Evolutionary conservation across 441 rosid species (phyloP), one percentile per base, ranked within the genome.

Genomic region (Populus hybrid): DNA sequence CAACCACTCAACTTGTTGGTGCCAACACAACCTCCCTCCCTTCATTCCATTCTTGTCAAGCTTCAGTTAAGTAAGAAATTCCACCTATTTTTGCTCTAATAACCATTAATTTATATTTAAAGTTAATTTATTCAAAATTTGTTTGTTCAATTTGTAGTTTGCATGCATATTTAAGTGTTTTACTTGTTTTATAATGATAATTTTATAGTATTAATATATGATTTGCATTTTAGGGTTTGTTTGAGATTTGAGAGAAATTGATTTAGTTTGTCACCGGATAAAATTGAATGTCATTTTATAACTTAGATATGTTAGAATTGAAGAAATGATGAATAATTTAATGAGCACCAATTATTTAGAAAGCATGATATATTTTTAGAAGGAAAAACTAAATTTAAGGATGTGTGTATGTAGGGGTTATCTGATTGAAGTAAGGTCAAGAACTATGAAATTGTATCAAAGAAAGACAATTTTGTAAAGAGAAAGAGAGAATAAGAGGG

Each of bases 391-490:
- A 67, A 76, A 82, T 81, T 81, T 79, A 71, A 21, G 67, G 79
- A 75, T 64, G 73, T 75, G 30, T 76, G 69, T 75, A 81, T 83
- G 88, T 70, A 74, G 82, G 83, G 75, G 81, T 81, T 76, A 77
- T 82, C 71, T 78, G 72, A 63, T 46, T 12, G 69, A 30, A 59
- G 86, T 83, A 88, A 88, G 87, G 84, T 84, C 86, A 68, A 84
- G 72, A 71, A 36, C 76, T 79, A 85, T 82, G 89, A 78, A 75
- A 79, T 78, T 82, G 76, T 74, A 78, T 74, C 85, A 83, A 85
- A 83, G 78, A 80, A 32, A 70, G 64, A 68, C 66, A 69, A 21
- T 18, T 38, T 21, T 36, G 2, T 19, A 28, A 3, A 6, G 59
- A 76, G 71, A 14, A 6, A 9, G 42, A 38, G 64, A 69, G 24